Evolutionary conservation across 1,139 yeast genomes (phyloP).

Genomic region (Zygosaccharomyces sapae): DNA sequence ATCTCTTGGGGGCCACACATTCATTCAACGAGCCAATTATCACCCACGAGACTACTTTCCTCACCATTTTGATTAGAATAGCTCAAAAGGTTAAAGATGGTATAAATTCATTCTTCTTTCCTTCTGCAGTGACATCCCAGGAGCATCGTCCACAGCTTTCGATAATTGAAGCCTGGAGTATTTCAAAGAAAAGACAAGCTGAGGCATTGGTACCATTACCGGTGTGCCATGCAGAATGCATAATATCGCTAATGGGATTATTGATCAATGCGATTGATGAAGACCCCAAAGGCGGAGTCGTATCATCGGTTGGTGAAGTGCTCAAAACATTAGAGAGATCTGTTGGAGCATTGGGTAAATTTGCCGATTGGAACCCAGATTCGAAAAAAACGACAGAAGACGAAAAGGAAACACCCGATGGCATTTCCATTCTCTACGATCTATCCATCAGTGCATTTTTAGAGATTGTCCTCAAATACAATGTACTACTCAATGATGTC

Average conservation of each 20-base stretch:
- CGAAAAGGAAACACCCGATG: conserved; percentile 36
- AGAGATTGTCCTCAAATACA: conserved; percentile 59
- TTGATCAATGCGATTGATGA: conserved; percentile 59
- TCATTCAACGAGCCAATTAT: conserved; percentile 28
- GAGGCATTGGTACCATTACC: conserved; percentile 58
- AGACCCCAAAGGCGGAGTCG: conserved; percentile 53
- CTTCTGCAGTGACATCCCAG: conserved; percentile 16
- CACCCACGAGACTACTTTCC: conserved; percentile 29
- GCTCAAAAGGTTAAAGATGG: conserved; percentile 12
- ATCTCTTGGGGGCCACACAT: conserved; percentile 14
- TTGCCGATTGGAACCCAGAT: conserved; percentile 36
- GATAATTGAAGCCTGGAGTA: conserved; percentile 31
- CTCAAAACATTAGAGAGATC: conserved; percentile 58
- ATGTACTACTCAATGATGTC: conserved; percentile 58
- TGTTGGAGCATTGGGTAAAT: conserved; percentile 50
- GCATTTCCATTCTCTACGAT: conserved; percentile 56
- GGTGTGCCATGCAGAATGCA: conserved; percentile 61
- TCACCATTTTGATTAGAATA: conserved; percentile 18
- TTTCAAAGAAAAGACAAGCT: conserved; percentile 40
- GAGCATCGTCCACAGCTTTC: conserved; percentile 17
- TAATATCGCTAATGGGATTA: conserved; percentile 48
- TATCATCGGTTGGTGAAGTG: conserved; percentile 53
- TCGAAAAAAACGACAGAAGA: conserved; percentile 7
- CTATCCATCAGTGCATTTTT: conserved; percentile 59
- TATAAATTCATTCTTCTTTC: conserved; percentile 28